Base-by-base conservation (phyloP, 2,329 filamentous ascomycete species). In the Beauveria caledonica region DNA sequence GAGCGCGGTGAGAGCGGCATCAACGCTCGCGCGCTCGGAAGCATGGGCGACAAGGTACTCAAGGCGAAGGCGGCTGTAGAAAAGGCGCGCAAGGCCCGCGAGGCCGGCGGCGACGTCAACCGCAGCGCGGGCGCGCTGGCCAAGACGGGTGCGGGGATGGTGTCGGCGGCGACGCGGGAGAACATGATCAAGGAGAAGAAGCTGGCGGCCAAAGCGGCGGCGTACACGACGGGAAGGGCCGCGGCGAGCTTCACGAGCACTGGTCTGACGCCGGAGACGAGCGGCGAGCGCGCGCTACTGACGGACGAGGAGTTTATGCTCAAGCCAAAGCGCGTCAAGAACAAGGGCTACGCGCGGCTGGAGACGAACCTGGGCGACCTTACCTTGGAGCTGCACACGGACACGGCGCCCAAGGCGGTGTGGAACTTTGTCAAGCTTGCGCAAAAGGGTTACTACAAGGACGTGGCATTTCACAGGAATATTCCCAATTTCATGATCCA, bases 401-500 rank as follows among this genome's bases (percentile, higher is more conserved):
- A 99, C 70, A 89, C 87, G 60, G 92, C 94, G 2, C 94, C 94
- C 1, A 89, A 89, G 67, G 92, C 94, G 0, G 94, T 97, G 1
- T 99, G 93, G 91, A 99, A 99, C 73, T 99, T 99, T 69, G 84
- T 96, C 57, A 86, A 89, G 60, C 78, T 99, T 5, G 85, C 92
- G 1, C 89, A 96, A 69, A 90, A 88, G 65, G 93, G 93, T 1
- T 97, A 96, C 74, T 99, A 97, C 77, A 86, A 85, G 56, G 84
- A 84, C 64, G 87, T 96, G 2, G 74, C 82, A 13, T 99, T 99
- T 71, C 94, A 99, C 73, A 86, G 94, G 64, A 97, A 95, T 71
- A 97, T 99, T 67, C 87, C 87, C 61, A 90, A 89, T 67, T 99
- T 99, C 72, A 99, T 99, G 94, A 90, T 99, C 44, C 94, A 99